phyloP scores from a whole-genome alignment of 441 rosid genomes.

The Breynia disticha region DNA sequence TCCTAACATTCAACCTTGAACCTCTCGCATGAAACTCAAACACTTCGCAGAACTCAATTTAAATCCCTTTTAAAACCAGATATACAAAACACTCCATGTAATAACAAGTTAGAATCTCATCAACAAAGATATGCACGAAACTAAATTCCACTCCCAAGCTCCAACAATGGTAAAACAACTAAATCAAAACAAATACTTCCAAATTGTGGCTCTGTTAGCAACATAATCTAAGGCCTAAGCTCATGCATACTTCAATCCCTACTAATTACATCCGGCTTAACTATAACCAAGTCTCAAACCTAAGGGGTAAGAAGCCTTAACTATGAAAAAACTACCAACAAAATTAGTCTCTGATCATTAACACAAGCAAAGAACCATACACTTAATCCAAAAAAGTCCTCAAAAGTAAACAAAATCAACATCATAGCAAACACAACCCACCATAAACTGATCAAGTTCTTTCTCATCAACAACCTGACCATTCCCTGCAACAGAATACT shows the following conservation, averaged over 20 bases:
- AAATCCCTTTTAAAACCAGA: slow-evolving; percentile 14
- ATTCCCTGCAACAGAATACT: slow-evolving; percentile 59
- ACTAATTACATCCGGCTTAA: background rate
- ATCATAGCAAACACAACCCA: slow-evolving; percentile 15
- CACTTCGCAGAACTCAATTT: slow-evolving; percentile 1
- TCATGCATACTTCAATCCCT: too few species aligned
- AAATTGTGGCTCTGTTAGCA: too few species aligned
- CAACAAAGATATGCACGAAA: slow-evolving; percentile 16
- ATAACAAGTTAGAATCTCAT: background rate
- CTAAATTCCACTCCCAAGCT: slow-evolving; percentile 15
- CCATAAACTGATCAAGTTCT: slow-evolving; percentile 98
- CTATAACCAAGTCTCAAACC: too few species aligned
- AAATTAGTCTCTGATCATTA: too few species aligned
- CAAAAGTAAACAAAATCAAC: too few species aligned
- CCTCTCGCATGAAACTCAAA: too few species aligned
- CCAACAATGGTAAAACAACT: slow-evolving; percentile 14
- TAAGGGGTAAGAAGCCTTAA: background rate
- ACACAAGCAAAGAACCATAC: too few species aligned
- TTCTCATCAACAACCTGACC: slow-evolving; percentile 59
- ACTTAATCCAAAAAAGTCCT: too few species aligned
- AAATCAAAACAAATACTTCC: slow-evolving; percentile 19
- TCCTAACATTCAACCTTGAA: too few species aligned
- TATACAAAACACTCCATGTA: background rate
- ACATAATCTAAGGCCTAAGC: too few species aligned
- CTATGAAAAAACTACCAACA: slow-evolving; percentile 1